Evolutionary conservation across 139 green algal genomes (phyloP), one percentile per base, ranked within the genome.

Genomic region (Diplosphaera chodatii): DNA sequence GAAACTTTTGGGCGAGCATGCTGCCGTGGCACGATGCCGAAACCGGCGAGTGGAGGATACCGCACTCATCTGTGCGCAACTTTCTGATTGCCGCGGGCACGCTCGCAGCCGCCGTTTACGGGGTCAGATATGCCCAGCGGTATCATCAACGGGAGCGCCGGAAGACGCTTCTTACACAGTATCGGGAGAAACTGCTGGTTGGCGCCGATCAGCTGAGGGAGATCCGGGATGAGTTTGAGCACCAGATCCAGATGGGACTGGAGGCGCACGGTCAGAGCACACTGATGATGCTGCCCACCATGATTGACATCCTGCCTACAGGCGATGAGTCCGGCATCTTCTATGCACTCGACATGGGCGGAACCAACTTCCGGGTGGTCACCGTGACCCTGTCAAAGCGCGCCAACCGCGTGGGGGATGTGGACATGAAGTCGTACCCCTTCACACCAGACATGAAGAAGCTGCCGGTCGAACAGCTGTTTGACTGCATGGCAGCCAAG

Each of bases 291-390:
- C 64, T 87, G 67, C 83, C 83, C 8, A 84, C 76, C 32, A 87
- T 79, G 73, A 77, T 88, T 2, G 83, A 88, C 56, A 40, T 85
- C 20, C 70, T 87, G 64, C 75, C 75, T 22, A 63, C 63, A 31
- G 75, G 75, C 10, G 37, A 48, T 48, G 91, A 96, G 73, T 76
- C 8, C 1, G 91, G 91, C 10, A 74, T 86, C 15, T 91, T 78
- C 70, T 96, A 85, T 73, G 91, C 88, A 4, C 74, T 97, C 15
- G 92, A 97, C 74, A 74, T 97, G 40, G 92, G 92, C 1, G 92
- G 92, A 68, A 97, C 91, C 55, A 97, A 97, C 79, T 91, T 97
- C 62, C 74, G 91, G 10, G 82, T 94, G n/a, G 74, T 92, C 30
- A 79, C 88, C 64, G 76, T 88, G 0, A 68, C 66, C 15, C 69